Evolutionary conservation across 768 basidiomycete genomes (phyloP), one percentile per base, ranked within the genome.

Genomic region (Tricholoma saponaceum): DNA sequence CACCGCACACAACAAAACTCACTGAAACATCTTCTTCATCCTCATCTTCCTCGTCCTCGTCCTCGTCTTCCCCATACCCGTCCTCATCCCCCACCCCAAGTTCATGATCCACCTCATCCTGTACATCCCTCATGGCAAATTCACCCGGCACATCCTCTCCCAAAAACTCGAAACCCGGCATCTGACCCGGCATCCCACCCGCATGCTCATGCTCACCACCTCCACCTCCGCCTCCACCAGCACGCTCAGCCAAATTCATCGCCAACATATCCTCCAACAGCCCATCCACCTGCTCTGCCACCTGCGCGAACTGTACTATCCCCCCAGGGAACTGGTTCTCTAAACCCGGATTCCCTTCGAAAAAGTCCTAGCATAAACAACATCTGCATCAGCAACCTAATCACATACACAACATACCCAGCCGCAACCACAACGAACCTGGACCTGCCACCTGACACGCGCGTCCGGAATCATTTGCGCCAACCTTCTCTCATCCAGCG

Each of bases 271-370:
- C 84, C 51, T 87, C 79, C 56, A 89, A 60, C n/a, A 75, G 78
- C 41, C 86, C 85, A 43, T 81, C 79, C 39, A 82, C 72, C 66
- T 78, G 70, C 66, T 85, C 81, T 20, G 81, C 79, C 61, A 89
- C 84, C 64, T 87, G 82, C 20, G 83, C 70, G n/a, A 87, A 69
- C 63, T 87, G 82, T 20, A 83, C 69, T 13, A 87, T 69, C 1
- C 87, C 88, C 0, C 83, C 87, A 0, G 83, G 86, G 57, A 89
- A 83, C 59, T 81, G 79, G 32, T 75, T 76, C 14, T 76, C 78
- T 12, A 91, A 69, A 10, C 72, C 70, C 7, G 83, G 82, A 61
- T 83, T 73, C 20, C 77, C 86, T 55, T 82, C 79, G 58, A 82
- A 85, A 57, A 87, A 76, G 10, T 70, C 82, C 78, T 79, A 7